These are phyloP conservation scores for Ensete glaucum DNA, from an alignment of 176 grass and related monocot genomes.

Conservation along the genomic window DNA sequence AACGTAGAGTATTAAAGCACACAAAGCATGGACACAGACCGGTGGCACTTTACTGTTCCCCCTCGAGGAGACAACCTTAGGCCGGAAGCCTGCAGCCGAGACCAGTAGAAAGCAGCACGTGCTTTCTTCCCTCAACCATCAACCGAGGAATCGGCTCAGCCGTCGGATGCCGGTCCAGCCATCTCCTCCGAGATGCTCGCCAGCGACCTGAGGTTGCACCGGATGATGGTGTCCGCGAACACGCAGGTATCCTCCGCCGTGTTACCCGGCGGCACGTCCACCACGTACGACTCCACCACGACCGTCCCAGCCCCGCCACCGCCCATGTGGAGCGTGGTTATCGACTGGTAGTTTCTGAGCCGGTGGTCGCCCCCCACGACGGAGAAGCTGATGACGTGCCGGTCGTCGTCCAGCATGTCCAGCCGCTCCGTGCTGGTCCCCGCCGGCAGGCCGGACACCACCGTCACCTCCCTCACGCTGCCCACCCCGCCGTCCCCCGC, in stretches of 20 bases:
- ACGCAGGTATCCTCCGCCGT: constrained; percentile 48
- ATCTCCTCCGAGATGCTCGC: constrained; percentile 28
- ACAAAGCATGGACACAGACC: too few species aligned
- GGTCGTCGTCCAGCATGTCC: constrained; percentile 58
- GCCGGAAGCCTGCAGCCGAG: too few species aligned
- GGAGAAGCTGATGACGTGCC: constrained; percentile 57
- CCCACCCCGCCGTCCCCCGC: constrained; percentile 53
- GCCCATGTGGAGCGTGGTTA: constrained; percentile 51
- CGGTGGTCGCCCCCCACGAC: constrained; percentile 68
- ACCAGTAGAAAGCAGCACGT: too few species aligned
- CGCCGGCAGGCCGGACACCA: constrained; percentile 56
- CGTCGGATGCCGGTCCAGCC: too few species aligned
- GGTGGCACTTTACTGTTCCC: too few species aligned
- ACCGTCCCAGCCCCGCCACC: constrained; percentile 7
- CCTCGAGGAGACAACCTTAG: too few species aligned
- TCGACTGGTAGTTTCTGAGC: constrained; percentile 63
- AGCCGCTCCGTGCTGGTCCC: constrained; percentile 47
- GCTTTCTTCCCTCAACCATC: too few species aligned
- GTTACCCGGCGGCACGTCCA: constrained; percentile 70
- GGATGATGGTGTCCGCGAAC: constrained; percentile 68
- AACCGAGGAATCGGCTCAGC: too few species aligned
- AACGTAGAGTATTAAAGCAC: too few species aligned
- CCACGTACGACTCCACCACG: constrained; percentile 80
- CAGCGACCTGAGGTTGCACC: constrained; percentile 58
- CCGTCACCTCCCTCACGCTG: constrained; percentile 40